Conservation (phyloP, 495 filamentous ascomycete species). For the Aspergillus sclerotiicarbonarius region DNA sequence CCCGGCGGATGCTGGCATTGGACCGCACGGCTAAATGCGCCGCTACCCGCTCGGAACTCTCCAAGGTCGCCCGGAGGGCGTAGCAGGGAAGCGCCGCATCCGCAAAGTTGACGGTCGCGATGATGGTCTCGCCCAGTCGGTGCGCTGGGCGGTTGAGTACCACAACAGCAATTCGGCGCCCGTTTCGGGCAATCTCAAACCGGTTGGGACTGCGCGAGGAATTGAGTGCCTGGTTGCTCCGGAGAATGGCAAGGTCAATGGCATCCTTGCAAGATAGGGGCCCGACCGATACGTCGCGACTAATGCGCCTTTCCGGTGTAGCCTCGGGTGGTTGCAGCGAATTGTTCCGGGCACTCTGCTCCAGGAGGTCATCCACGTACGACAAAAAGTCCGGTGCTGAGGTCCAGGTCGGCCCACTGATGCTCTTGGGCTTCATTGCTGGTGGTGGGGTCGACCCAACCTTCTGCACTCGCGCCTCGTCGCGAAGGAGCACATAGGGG, state of each 20-base stretch:
- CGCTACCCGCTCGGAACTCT: conserved; percentile 77
- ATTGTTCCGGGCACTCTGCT: conserved; percentile 52
- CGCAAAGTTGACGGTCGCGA: conserved; percentile 77
- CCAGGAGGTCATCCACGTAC: conserved; percentile 79
- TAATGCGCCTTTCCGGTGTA: conserved; percentile 55
- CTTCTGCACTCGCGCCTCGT: conserved; percentile 62
- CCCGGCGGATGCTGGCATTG: conserved; percentile 76
- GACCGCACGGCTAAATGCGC: conserved; percentile 78
- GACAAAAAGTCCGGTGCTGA: conserved; percentile 63
- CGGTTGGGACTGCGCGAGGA: conserved; percentile 71
- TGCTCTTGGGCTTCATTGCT: conserved; percentile 35
- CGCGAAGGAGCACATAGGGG: conserved; percentile 85
- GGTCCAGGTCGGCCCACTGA: conserved; percentile 36
- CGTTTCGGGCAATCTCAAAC: conserved; percentile 92
- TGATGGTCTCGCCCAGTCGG: conserved; percentile 82
- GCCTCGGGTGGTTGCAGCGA: conserved; percentile 63
- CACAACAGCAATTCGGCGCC: conserved; percentile 78
- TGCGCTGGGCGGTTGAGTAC: conserved; percentile 89
- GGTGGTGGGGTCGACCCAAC: conserved; percentile 23
- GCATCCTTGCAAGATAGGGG: conserved; percentile 69
- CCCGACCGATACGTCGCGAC: conserved; percentile 39
- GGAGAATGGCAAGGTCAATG: conserved; percentile 86
- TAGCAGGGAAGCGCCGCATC: conserved; percentile 73
- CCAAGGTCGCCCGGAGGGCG: conserved; percentile 71
- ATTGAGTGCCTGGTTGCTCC: conserved; percentile 62